These are phyloP conservation scores for Lentinula boryana DNA, from an alignment of 768 basidiomycete genomes.

Conservation along the genomic window DNA sequence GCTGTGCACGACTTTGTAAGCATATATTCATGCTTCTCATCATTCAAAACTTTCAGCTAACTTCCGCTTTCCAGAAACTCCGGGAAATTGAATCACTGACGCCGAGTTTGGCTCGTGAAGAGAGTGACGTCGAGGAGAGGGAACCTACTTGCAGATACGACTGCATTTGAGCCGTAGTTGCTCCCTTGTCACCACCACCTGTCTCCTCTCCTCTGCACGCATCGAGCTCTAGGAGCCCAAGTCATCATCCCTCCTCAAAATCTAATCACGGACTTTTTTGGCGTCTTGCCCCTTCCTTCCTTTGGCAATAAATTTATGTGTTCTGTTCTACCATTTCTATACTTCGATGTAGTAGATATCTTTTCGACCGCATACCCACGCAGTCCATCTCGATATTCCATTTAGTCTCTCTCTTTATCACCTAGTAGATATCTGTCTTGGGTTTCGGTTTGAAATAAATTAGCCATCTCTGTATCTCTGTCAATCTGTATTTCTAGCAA, in stretches of 20 bases:
- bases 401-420: background rate
- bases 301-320: background rate
- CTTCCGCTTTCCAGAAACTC: background rate
- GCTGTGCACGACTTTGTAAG: background rate
- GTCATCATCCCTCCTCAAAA: background rate
- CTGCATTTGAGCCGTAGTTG: background rate
- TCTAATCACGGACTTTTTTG: background rate
- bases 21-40: background rate
- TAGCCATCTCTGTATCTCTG: background rate
- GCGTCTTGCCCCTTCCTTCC: background rate
- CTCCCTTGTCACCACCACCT: background rate
- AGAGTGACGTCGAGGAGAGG: background rate
- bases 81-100: background rate
- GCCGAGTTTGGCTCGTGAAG: background rate
- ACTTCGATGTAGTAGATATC: background rate
- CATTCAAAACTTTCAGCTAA: background rate
- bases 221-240: no score
- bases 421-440: background rate
- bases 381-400: background rate
- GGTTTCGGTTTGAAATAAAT: background rate
- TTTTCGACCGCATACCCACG: background rate
- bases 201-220: background rate
- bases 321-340: background rate
- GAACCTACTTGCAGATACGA: conserved; percentile 3
- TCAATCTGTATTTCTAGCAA: background rate